Conservation (phyloP, 2,329 filamentous ascomycete species). For the Cladosporium cucumerinum region DNA sequence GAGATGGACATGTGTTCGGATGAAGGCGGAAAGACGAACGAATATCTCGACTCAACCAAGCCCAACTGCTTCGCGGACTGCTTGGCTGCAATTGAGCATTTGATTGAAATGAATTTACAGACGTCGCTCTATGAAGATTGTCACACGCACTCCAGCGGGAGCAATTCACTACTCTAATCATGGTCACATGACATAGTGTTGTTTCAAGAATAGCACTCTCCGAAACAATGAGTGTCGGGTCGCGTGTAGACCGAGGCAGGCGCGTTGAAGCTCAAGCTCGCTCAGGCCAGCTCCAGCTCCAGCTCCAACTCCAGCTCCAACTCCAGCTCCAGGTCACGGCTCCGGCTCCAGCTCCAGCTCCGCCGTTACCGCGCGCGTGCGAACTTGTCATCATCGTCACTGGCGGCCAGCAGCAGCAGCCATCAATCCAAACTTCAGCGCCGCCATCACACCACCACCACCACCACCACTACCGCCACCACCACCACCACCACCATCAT, state of each 20-base stretch:
- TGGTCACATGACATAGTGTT: not conserved
- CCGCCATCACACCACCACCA: constrained; percentile 5
- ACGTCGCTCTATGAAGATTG: not conserved
- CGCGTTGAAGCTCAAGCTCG: not conserved
- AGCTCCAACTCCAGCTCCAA: no score
- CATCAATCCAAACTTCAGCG: constrained; percentile 1
- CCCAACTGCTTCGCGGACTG: not conserved
- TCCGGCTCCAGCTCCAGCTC: no score
- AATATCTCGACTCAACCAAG: not conserved
- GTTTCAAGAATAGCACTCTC: not conserved
- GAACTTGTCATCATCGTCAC: constrained; percentile 12
- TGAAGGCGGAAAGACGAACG: not conserved
- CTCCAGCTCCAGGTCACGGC: no score
- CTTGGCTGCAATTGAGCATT: not conserved
- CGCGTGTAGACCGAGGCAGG: not conserved
- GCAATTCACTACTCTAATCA: not conserved
- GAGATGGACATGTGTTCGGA: not conserved
- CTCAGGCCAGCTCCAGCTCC: not conserved
- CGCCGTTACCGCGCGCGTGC: not conserved
- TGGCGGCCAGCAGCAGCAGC: not conserved
- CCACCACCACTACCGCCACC: not conserved
- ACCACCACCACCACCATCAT: not conserved
- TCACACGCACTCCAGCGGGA: not conserved
- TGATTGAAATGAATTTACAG: not conserved
- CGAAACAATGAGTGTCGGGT: not conserved